A percentile compares a stretch with the other conserved stretches of the same genome.
Conservation (phyloP, 441 rosid species). For the Theobroma grandiflorum region DNA sequence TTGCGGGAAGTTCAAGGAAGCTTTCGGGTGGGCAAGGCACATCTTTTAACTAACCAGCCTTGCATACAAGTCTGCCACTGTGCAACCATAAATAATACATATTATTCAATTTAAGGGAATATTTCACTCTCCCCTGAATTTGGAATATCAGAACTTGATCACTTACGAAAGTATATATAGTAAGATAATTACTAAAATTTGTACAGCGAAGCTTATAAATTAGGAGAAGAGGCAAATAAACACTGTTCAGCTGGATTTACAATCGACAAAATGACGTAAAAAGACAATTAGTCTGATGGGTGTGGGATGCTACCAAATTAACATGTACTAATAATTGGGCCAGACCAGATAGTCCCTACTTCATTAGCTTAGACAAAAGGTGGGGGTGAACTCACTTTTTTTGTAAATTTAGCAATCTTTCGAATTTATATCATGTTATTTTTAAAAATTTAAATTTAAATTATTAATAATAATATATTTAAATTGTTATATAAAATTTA, state of each 20-base stretch:
- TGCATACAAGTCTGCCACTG: constrained; percentile 26
- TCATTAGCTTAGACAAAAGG: background rate
- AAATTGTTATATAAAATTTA: no score
- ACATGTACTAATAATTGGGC: background rate
- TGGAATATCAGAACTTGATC: background rate
- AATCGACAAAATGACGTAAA: background rate
- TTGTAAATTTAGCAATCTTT: no score
- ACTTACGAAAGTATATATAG: background rate
- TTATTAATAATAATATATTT: no score
- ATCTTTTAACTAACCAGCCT: constrained; percentile 52
- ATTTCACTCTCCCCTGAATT: background rate
- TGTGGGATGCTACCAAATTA: background rate
- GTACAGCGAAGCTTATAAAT: background rate
- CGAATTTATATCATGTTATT: no score
- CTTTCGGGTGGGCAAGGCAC: constrained; percentile 59
- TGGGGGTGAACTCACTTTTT: background rate
- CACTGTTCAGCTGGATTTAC: background rate
- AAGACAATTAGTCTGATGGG: background rate
- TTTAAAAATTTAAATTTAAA: no score
- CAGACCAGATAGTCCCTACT: constrained; percentile 8
- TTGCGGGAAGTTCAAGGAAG: constrained; percentile 86
- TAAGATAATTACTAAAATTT: background rate
- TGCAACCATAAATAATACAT: background rate
- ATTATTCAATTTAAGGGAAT: background rate
- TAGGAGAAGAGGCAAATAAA: background rate